Percentiles rank a stretch among this genome's conserved stretches.
Evolutionary conservation across 805 yeast genomes (phyloP).

Genomic region (Yarrowia porcina): DNA sequence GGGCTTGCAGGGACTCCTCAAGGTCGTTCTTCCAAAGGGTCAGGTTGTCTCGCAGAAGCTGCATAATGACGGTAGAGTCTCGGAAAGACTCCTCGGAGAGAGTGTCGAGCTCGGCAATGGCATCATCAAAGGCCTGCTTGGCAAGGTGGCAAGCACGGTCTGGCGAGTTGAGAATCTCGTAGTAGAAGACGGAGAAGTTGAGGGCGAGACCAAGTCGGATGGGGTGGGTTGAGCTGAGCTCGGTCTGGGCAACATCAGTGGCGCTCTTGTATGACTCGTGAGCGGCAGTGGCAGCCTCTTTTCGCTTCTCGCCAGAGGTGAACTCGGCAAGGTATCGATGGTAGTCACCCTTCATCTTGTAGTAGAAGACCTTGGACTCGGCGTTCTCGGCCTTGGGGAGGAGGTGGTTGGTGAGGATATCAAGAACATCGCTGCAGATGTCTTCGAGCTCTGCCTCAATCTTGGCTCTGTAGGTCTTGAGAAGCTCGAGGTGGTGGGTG

Average conservation of each 20-base stretch:
- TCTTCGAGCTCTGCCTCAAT: slow-evolving; percentile 88
- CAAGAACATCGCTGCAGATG: slow-evolving; percentile 90
- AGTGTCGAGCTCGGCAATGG: slow-evolving; percentile 97
- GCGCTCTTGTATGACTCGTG: slow-evolving; percentile 94
- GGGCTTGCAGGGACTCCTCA: slow-evolving; percentile 34
- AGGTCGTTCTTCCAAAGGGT: slow-evolving; percentile 70
- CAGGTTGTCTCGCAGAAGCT: slow-evolving; percentile 95
- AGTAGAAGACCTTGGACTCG: slow-evolving; percentile 96
- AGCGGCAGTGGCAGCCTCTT: slow-evolving; percentile 87
- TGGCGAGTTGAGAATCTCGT: slow-evolving; percentile 96
- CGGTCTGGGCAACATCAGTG: slow-evolving; percentile 93
- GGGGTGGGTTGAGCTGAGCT: slow-evolving; percentile 98
- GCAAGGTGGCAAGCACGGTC: slow-evolving; percentile 99
- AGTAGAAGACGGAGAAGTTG: slow-evolving; percentile 96
- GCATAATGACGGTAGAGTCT: slow-evolving; percentile 98
- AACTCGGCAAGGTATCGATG: slow-evolving; percentile 98
- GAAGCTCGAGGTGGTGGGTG: slow-evolving; percentile 81
- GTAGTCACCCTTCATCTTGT: slow-evolving; percentile 99
- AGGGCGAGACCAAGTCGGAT: slow-evolving; percentile 96
- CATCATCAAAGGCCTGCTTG: slow-evolving; percentile 98
- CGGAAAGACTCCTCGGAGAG: slow-evolving; percentile 97
- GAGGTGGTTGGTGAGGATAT: slow-evolving; percentile 82
- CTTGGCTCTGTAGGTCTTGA: slow-evolving; percentile 91
- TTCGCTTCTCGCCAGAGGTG: slow-evolving; percentile 85
- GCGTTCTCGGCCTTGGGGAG: slow-evolving; percentile 94